These are phyloP conservation scores for Ceratocystis cubensis DNA, from an alignment of 2,329 filamentous ascomycete genomes.

Conservation along the genomic window DNA sequence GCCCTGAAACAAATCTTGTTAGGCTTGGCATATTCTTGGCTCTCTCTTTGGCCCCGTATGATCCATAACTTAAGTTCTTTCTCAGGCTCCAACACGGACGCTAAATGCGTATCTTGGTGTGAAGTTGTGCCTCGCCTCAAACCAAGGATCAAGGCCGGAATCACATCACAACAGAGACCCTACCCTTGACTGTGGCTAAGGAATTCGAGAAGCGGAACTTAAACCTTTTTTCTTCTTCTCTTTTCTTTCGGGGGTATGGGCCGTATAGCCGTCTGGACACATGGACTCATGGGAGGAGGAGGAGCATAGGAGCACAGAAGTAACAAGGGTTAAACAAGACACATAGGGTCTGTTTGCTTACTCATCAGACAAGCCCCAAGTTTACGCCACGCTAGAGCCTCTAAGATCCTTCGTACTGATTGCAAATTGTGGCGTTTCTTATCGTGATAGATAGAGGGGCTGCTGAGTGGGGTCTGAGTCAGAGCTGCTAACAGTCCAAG, in stretches of 20 bases:
- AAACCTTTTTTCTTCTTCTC: no score
- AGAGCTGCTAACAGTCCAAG: not conserved
- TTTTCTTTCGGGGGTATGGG: no score
- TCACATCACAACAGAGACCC: no score
- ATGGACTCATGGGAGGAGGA: no score
- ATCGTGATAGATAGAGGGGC: slow-evolving; percentile 11
- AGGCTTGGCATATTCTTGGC: not conserved
- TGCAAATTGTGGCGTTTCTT: slow-evolving; percentile 12
- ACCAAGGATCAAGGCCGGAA: not conserved
- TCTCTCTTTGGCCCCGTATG: slow-evolving; percentile 4
- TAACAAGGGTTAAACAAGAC: no score
- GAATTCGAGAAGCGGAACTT: no score
- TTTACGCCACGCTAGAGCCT: no score
- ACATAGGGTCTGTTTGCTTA: no score
- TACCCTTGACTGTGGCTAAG: no score
- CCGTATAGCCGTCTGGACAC: no score
- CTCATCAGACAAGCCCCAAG: no score
- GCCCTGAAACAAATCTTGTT: slow-evolving; percentile 17
- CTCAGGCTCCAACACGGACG: not conserved
- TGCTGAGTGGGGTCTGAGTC: slow-evolving; percentile 20
- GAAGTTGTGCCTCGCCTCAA: not conserved
- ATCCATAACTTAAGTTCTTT: not conserved
- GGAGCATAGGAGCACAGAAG: no score
- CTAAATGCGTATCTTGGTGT: not conserved
- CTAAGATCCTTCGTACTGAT: not conserved